Percentiles rank a stretch among this genome's conserved stretches.
phyloP scores from a whole-genome alignment of 352 stramenopile species.

The Elongisporangium anandrum region DNA sequence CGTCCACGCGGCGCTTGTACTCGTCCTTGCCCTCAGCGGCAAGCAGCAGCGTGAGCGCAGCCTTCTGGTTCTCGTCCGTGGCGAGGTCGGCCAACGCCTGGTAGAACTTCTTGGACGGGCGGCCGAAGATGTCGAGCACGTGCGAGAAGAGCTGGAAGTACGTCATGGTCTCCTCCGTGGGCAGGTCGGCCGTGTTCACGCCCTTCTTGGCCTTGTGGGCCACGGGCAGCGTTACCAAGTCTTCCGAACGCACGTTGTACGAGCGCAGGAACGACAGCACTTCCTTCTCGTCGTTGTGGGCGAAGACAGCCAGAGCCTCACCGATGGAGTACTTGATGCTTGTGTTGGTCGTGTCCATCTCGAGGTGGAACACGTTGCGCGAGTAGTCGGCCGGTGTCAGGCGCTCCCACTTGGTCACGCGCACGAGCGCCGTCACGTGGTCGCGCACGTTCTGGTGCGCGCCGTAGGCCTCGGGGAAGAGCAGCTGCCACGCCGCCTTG shows the following conservation, averaged over 20 bases:
- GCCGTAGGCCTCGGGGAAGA: conserved; percentile 60
- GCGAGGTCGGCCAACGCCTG: conserved; percentile 54
- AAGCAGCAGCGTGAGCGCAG: conserved; percentile 38
- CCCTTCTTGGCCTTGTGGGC: conserved; percentile 52
- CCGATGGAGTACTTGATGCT: conserved; percentile 83
- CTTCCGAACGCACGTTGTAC: conserved; percentile 65
- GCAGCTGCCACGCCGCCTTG: conserved; percentile 59
- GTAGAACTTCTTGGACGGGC: conserved; percentile 84
- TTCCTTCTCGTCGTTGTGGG: conserved; percentile 73
- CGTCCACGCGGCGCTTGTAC: conserved; percentile 76
- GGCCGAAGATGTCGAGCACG: conserved; percentile 81
- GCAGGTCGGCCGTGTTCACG: conserved; percentile 5
- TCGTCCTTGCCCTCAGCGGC: conserved; percentile 75
- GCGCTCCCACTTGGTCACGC: conserved; percentile 74
- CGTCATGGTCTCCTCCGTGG: conserved; percentile 60
- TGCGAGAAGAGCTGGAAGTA: conserved; percentile 83
- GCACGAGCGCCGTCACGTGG: conserved; percentile 68
- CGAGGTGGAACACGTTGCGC: conserved; percentile 85
- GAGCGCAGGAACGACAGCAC: conserved; percentile 66
- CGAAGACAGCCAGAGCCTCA: conserved; percentile 80
- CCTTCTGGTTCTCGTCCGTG: conserved; percentile 71
- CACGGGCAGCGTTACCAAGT: conserved; percentile 63
- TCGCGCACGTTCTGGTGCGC: conserved; percentile 47
- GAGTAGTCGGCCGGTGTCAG: conserved; percentile 78
- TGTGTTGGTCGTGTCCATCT: conserved; percentile 82